Conservation (phyloP, 768 basidiomycete genomes). For the Scleroderma citrinum region DNA sequence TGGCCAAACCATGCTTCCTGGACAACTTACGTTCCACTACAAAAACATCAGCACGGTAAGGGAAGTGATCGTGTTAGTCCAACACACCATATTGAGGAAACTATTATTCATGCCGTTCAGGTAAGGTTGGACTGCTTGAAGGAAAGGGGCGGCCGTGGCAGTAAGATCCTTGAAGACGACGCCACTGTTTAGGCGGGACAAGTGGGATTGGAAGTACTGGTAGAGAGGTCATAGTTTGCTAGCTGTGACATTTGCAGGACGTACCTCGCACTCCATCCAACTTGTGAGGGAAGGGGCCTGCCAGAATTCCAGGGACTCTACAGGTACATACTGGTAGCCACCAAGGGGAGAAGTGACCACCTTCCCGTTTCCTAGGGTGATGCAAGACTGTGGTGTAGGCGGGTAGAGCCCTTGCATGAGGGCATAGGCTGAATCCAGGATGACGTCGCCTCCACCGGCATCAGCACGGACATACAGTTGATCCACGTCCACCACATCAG, state of each 20-base stretch:
- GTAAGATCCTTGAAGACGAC: constrained; percentile 50
- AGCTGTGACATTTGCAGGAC: background rate
- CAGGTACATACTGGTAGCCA: constrained; percentile 81
- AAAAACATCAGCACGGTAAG: background rate
- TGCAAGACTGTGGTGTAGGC: constrained; percentile 57
- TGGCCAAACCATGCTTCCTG: background rate
- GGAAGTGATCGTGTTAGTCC: background rate
- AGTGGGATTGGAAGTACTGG: constrained; percentile 24
- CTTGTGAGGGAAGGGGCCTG: constrained; percentile 63
- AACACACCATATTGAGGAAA: constrained; percentile 62
- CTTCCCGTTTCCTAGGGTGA: constrained; percentile 68
- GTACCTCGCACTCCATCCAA: constrained; percentile 60
- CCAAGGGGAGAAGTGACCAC: constrained; percentile 68
- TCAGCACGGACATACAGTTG: constrained; percentile 74
- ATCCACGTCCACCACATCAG: constrained; percentile 60
- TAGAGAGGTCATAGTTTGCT: background rate
- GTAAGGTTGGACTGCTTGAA: constrained; percentile 58
- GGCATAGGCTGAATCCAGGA: constrained; percentile 79
- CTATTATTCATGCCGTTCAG: constrained; percentile 57
- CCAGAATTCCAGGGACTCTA: constrained; percentile 51
- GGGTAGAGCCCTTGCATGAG: constrained; percentile 83
- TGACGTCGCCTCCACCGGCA: constrained; percentile 71
- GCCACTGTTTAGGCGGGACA: constrained; percentile 17
- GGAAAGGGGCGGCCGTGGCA: constrained; percentile 56
- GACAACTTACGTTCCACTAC: constrained; percentile 66